Percentiles rank a stretch among this genome's conserved stretches.
Evolutionary conservation across 805 yeast species (phyloP).

Genomic region (Starmerella cellae): DNA sequence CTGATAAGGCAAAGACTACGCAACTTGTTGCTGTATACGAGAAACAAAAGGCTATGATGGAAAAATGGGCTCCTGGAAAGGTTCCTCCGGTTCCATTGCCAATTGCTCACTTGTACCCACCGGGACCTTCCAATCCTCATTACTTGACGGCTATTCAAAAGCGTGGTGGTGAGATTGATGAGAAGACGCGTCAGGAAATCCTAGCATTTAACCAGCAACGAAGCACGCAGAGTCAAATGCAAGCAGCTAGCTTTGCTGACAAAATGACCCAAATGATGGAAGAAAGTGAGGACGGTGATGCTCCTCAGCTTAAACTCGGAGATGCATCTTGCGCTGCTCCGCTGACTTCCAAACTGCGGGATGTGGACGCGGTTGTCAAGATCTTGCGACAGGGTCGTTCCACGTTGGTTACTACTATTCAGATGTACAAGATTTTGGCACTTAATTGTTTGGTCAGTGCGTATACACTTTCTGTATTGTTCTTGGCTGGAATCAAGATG

Average conservation of each 20-base stretch:
- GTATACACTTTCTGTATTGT: slow-evolving; percentile 83
- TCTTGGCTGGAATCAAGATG: slow-evolving; percentile 92
- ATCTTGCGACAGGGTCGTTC: slow-evolving; percentile 96
- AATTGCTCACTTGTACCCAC: slow-evolving; percentile 95
- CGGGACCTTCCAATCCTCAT: slow-evolving; percentile 83
- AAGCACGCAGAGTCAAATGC: slow-evolving; percentile 28
- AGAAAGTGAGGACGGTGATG: slow-evolving; percentile 53
- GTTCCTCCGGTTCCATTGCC: slow-evolving; percentile 65
- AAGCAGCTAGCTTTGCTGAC: slow-evolving; percentile 44
- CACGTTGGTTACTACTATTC: slow-evolving; percentile 92
- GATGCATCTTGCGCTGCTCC: slow-evolving; percentile 99
- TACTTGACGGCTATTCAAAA: slow-evolving; percentile 75
- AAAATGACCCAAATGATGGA: slow-evolving; percentile 45
- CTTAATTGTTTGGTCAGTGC: slow-evolving; percentile 94
- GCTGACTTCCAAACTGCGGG: slow-evolving; percentile 84
- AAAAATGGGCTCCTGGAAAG: slow-evolving; percentile 49
- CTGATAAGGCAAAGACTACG: slow-evolving; percentile 62
- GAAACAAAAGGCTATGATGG: slow-evolving; percentile 69
- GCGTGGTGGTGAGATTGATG: slow-evolving; percentile 68
- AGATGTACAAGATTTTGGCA: slow-evolving; percentile 96
- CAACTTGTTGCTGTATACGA: slow-evolving; percentile 54
- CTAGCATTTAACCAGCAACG: slow-evolving; percentile 22
- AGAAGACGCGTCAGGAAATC: slow-evolving; percentile 34
- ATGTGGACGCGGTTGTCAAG: slow-evolving; percentile 83
- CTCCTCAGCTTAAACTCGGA: slow-evolving; percentile 86